Base-by-base conservation (phyloP, 345 rosid genomes). In the Draba incana region DNA sequence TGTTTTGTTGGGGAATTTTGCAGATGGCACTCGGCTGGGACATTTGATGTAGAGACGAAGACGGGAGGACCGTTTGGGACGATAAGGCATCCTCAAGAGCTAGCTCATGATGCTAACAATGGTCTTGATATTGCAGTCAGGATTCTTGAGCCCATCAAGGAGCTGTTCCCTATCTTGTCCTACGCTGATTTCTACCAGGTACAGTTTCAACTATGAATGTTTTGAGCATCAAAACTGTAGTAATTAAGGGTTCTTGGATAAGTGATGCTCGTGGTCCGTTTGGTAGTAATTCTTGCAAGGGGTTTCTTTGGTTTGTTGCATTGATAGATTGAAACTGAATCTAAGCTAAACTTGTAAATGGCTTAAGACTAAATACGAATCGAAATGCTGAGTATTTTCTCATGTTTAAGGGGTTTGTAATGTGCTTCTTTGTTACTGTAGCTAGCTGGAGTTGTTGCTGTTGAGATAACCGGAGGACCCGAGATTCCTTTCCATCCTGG, bases 21-120 rank as follows among this genome's bases (percentile, higher is more conserved):
- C 72, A 90, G 97, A 66, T 92, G 98, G 98, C 98, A 92, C 69
- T 92, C 98, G 2, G 96, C 97, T 4, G 97, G 97, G 31, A 92
- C 97, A 2, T 92, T 75, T 57, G 98, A 92, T 41, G 79, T 78
- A 81, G 49, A 80, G 47, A 72, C 92, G 8, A 86, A 83, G 80
- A 86, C 92, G 0, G 96, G 97, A 55, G 98, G 98, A 10, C 98
- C 98, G 2, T 92, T 85, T 56, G 97, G 97, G 74, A 92, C 98
- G 30, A 90, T 92, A 52, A 88, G 69, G 81, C 82, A 83, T 58
- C 80, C 82, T 1, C 79, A 71, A 6, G 97, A 92, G 82, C 82
- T 86, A 1, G 85, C 88, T 13, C 90, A 88, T 43, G 89, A 57
- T 9, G 97, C 97, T 13, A 92, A 92, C 85, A 85, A 72, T 27